Conservation (phyloP, 2,329 filamentous ascomycete genomes). For the Berkeleyomyces rouxiae region DNA sequence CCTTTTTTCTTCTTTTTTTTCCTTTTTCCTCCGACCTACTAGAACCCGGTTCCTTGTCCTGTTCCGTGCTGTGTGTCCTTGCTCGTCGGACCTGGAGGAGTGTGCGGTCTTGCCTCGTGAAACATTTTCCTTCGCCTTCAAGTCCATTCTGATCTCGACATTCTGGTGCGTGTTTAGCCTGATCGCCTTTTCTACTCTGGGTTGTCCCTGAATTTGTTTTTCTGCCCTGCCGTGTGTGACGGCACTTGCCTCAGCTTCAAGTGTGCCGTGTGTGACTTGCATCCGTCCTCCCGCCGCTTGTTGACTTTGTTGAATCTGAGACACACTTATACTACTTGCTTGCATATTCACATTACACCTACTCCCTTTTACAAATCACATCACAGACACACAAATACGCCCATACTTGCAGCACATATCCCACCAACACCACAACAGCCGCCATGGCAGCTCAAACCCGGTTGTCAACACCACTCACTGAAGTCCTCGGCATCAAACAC, state of each 20-base stretch:
- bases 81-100: background rate
- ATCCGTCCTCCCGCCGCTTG: background rate
- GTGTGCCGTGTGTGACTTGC: background rate
- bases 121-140: background rate
- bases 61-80: background rate
- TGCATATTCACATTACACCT: background rate
- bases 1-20: background rate
- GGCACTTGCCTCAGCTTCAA: background rate
- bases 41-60: background rate
- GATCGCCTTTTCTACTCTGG: background rate
- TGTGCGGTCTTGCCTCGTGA: background rate
- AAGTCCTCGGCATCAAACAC: constrained; percentile 67
- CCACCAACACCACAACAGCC: background rate
- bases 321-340: background rate
- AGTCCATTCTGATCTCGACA: background rate
- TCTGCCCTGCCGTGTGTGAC: background rate
- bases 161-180: background rate
- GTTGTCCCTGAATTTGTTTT: background rate
- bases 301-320: background rate
- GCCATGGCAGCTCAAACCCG: constrained; percentile 22
- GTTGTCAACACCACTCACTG: constrained; percentile 62
- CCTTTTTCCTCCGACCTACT: background rate
- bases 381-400: background rate
- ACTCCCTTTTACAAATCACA: background rate
- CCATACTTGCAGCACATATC: background rate